phyloP scores from a whole-genome alignment of 768 basidiomycete species.

The Naganishia onofrii region DNA sequence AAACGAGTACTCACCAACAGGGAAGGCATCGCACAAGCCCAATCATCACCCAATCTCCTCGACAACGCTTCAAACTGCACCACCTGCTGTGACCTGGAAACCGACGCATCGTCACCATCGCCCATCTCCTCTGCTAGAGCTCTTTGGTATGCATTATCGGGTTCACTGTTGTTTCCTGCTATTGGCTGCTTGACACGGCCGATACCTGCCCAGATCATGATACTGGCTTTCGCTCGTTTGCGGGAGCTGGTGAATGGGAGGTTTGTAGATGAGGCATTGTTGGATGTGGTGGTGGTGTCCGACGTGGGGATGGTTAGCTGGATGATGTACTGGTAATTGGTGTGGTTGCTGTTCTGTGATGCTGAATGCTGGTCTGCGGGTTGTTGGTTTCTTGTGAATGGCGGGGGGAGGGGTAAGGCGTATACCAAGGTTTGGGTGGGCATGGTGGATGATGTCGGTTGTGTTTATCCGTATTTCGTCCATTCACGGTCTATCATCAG shows the following conservation, averaged over 20 bases:
- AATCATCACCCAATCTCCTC: slow-evolving; percentile 62
- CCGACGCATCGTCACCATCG: no score
- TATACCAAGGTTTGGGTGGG: not conserved
- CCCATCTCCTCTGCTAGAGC: slow-evolving; percentile 9
- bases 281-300: no score
- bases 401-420: slow-evolving; percentile 4
- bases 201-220: slow-evolving; percentile 16
- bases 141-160: slow-evolving; percentile 5
- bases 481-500: no score
- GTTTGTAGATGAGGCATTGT: no score
- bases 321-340: not conserved
- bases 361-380: not conserved
- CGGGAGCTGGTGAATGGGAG: not conserved
- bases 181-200: not conserved
- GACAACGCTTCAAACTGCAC: not conserved
- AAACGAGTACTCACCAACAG: slow-evolving; percentile 52
- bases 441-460: not conserved
- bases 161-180: not conserved
- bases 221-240: not conserved
- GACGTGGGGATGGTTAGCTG: slow-evolving; percentile 13
- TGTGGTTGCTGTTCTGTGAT: no score
- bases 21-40: slow-evolving; percentile 79
- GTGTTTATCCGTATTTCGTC: not conserved
- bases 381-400: not conserved
- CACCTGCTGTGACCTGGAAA: no score